A percentile compares a stretch with the other conserved stretches of the same genome.
Conservation (phyloP, 2,329 filamentous ascomycete genomes). For the Plenodomus biglobosus region DNA sequence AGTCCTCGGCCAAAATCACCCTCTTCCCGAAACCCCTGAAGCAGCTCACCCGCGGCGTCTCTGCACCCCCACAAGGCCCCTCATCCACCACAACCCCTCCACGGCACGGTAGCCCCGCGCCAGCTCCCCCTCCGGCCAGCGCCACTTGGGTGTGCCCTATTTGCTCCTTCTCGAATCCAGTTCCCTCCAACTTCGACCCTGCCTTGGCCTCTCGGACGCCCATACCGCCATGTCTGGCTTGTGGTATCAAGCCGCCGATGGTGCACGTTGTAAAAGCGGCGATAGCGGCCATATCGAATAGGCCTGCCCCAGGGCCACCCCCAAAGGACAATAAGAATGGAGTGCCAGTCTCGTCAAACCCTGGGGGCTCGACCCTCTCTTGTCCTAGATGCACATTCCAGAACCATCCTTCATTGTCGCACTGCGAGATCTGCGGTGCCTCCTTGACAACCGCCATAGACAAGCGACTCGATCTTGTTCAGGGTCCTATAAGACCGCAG, state of each 20-base stretch:
- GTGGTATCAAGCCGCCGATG: slow-evolving; percentile 88
- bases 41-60: slow-evolving; percentile 58
- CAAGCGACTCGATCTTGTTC: slow-evolving; percentile 47
- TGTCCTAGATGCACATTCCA: slow-evolving; percentile 92
- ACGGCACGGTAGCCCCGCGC: slow-evolving; percentile 43
- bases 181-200: slow-evolving; percentile 92
- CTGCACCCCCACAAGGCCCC: slow-evolving; percentile 40
- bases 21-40: slow-evolving; percentile 79
- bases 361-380: slow-evolving; percentile 23
- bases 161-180: slow-evolving; percentile 90
- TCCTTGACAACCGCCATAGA: slow-evolving; percentile 61
- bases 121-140: slow-evolving; percentile 55
- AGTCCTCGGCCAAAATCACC: slow-evolving; percentile 92
- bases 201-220: slow-evolving; percentile 75
- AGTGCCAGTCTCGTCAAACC: slow-evolving; percentile 7
- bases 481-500: slow-evolving; percentile 57
- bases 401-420: slow-evolving; percentile 82
- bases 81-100: slow-evolving; percentile 35
- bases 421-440: slow-evolving; percentile 90
- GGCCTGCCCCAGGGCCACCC: slow-evolving; percentile 42
- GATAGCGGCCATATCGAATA: slow-evolving; percentile 70
- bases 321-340: slow-evolving; percentile 46
- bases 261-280: slow-evolving; percentile 83
- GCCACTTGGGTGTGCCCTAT: slow-evolving; percentile 96
- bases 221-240: slow-evolving; percentile 84